Conservation (phyloP, 2,329 filamentous ascomycete species). For the Fusarium scirpi region DNA sequence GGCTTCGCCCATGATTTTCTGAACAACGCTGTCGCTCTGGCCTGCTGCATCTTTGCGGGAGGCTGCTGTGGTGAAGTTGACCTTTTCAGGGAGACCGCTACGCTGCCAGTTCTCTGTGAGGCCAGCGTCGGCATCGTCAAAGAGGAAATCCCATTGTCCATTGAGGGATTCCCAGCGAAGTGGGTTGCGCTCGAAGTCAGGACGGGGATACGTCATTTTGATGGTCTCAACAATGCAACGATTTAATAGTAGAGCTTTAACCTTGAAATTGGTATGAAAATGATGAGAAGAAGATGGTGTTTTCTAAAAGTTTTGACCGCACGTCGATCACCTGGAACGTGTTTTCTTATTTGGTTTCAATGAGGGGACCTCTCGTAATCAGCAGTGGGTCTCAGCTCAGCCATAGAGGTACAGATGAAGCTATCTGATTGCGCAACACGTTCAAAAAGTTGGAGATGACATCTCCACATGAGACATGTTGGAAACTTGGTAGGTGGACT, state of each 20-base stretch:
- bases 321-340: slow-evolving; percentile 21
- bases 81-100: slow-evolving; percentile 60
- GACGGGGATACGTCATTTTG: slow-evolving; percentile 67
- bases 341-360: slow-evolving; percentile 9
- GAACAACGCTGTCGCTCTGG: slow-evolving; percentile 50
- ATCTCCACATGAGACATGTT: slow-evolving; percentile 33
- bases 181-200: slow-evolving; percentile 69
- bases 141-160: slow-evolving; percentile 72
- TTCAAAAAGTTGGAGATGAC: slow-evolving; percentile 29
- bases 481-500: slow-evolving; percentile 19
- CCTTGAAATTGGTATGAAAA: neutral
- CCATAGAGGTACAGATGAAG: slow-evolving; percentile 3
- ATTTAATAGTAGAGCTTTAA: neutral
- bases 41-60: slow-evolving; percentile 49
- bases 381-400: slow-evolving; percentile 24
- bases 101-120: slow-evolving; percentile 65
- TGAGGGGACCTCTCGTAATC: slow-evolving; percentile 38
- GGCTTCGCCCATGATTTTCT: slow-evolving; percentile 63
- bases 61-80: slow-evolving; percentile 46
- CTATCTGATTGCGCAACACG: slow-evolving; percentile 25
- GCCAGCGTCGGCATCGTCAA: slow-evolving; percentile 73
- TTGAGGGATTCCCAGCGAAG: slow-evolving; percentile 72
- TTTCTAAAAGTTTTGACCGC: slow-evolving; percentile 16
- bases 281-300: slow-evolving; percentile 2
- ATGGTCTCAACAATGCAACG: neutral